These are phyloP conservation scores for Pyrenula massariospora DNA, from an alignment of 495 filamentous ascomycete genomes.

Conservation along the genomic window DNA sequence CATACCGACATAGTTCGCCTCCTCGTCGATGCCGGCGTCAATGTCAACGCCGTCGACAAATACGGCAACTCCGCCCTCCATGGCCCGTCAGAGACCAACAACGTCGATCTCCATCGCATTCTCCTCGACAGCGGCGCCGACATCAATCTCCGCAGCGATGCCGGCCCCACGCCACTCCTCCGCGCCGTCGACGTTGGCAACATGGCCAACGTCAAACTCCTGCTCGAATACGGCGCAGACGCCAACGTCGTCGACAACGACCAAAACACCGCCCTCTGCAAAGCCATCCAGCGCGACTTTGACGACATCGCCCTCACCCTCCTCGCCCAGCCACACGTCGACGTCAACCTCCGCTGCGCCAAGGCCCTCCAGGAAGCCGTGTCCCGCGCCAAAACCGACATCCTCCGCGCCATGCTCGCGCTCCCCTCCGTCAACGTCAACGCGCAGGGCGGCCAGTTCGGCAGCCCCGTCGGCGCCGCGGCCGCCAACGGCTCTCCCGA, in stretches of 20 bases:
- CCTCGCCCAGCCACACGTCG: neutral
- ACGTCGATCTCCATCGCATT: neutral
- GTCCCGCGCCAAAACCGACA: neutral
- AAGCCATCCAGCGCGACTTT: neutral
- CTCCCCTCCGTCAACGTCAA: slow-evolving; percentile 2
- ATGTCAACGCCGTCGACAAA: too few relatives aligned
- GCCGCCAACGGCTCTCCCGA: neutral
- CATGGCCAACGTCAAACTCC: neutral
- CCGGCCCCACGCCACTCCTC: neutral
- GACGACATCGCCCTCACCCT: slow-evolving; percentile 2
- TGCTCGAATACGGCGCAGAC: neutral
- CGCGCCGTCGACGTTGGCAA: neutral
- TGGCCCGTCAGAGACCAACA: neutral
- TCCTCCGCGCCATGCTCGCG: slow-evolving; percentile 1
- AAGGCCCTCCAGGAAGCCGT: slow-evolving; percentile 2
- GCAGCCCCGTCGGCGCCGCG: neutral
- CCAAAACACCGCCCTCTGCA: neutral
- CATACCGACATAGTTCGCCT: neutral
- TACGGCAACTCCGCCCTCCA: neutral
- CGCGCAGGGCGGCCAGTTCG: slow-evolving; percentile 1
- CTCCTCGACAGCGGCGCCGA: slow-evolving; percentile 1
- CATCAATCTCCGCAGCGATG: neutral
- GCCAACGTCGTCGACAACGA: slow-evolving; percentile 2
- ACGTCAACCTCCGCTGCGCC: slow-evolving; percentile 1
- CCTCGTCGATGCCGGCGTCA: too few relatives aligned